Conservation (phyloP, 176 grass and related monocot genomes). For the Pontederia paniculata region DNA sequence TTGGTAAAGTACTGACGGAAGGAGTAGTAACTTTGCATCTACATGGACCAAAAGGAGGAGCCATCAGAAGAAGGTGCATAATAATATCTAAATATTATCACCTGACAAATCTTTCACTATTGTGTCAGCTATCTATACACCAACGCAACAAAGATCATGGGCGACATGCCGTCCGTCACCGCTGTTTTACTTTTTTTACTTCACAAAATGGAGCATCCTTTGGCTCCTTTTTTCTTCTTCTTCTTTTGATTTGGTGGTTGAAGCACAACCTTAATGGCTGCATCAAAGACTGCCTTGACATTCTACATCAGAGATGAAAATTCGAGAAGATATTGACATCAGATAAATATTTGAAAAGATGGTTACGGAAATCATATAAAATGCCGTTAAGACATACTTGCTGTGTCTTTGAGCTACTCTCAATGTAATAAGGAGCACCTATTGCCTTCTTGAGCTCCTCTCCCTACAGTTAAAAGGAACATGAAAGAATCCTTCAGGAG, state of each 20-base stretch:
- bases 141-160: no score
- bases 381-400: slow-evolving; percentile 17
- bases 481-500: slow-evolving; percentile 1
- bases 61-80: no score
- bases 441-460: slow-evolving; percentile 30
- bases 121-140: no score
- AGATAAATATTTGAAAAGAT: neutral
- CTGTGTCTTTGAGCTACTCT: slow-evolving; percentile 36
- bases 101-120: no score
- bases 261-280: slow-evolving; percentile 28
- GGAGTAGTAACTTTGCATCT: no score
- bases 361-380: neutral
- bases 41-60: no score
- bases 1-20: no score
- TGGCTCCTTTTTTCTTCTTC: neutral
- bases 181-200: neutral
- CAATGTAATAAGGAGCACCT: slow-evolving; percentile 29
- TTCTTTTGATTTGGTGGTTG: slow-evolving; percentile 12
- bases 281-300: slow-evolving; percentile 24
- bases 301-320: neutral
- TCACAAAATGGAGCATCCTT: slow-evolving; percentile 1
- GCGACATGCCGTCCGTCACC: no score
- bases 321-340: neutral
- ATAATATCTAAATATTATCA: no score
- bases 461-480: slow-evolving; percentile 11